Conservation (phyloP, 352 stramenopile genomes). For the Blastocystis sp. region DNA sequence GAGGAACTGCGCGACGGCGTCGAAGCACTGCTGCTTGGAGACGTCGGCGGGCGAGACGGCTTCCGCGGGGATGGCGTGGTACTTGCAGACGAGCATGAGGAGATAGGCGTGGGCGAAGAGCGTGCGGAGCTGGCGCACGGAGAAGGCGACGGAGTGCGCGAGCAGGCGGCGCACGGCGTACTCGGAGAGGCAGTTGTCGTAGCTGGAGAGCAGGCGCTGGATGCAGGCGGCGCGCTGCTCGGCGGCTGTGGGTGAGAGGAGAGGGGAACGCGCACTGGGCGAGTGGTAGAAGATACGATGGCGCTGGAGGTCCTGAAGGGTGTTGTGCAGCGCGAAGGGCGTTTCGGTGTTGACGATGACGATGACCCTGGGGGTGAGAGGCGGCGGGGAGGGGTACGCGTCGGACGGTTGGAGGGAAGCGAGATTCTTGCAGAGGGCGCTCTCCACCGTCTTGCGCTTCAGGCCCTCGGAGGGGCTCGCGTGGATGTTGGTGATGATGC, state of each 20-base stretch:
- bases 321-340: conserved; percentile 6
- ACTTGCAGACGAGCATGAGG: conserved; percentile 27
- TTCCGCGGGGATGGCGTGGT: background rate
- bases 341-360: background rate
- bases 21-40: background rate
- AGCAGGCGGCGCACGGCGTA: background rate
- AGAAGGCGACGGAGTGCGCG: conserved; percentile 9
- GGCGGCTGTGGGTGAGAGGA: background rate
- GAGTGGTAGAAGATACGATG: conserved; percentile 1
- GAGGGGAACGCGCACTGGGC: background rate
- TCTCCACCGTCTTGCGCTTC: conserved; percentile 21
- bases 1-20: background rate
- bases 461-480: background rate
- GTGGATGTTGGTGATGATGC: background rate
- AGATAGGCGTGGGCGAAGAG: conserved; percentile 25
- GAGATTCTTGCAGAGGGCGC: background rate
- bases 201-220: conserved; percentile 11
- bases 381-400: no score
- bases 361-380: background rate
- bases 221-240: background rate
- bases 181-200: conserved; percentile 15
- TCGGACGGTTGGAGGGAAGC: background rate
- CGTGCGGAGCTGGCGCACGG: background rate
- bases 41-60: background rate
- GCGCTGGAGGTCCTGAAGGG: background rate